A percentile compares a stretch with the other conserved stretches of the same genome.
Evolutionary conservation across 345 rosid genomes (phyloP).

Genomic region (Boechera divaricarpa): DNA sequence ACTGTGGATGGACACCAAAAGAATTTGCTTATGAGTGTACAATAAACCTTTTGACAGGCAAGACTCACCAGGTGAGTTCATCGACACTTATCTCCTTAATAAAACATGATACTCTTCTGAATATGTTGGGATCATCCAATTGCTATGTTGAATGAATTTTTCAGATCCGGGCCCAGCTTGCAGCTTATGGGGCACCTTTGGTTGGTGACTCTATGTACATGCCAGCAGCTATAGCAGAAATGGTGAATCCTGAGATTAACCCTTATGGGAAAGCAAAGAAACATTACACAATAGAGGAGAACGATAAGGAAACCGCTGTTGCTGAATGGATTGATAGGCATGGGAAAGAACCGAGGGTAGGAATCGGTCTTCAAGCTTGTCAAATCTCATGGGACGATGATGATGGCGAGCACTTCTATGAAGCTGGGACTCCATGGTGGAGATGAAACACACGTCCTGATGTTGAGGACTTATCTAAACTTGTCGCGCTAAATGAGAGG

Average conservation of each 20-base stretch:
- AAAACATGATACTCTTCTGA: conserved; percentile 12
- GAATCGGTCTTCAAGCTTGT: conserved; percentile 91
- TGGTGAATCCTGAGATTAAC: conserved; percentile 60
- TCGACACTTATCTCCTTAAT: conserved; percentile 4
- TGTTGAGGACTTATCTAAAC: not conserved
- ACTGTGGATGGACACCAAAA: conserved; percentile 67
- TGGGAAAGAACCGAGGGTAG: conserved; percentile 80
- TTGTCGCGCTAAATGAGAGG: conserved; percentile 7
- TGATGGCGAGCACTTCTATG: conserved; percentile 63
- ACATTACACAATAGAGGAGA: conserved; percentile 41
- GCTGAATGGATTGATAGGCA: conserved; percentile 68
- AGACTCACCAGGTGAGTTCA: conserved; percentile 83
- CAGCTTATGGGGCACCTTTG: conserved; percentile 85
- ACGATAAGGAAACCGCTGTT: conserved; percentile 59
- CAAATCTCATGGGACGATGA: conserved; percentile 90
- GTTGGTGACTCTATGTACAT: conserved; percentile 94
- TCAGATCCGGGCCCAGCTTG: conserved; percentile 88
- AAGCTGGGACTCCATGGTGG: conserved; percentile 96
- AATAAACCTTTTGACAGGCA: conserved; percentile 90
- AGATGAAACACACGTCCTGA: conserved; percentile 31
- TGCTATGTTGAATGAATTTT: conserved; percentile 24
- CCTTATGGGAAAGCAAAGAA: conserved; percentile 70
- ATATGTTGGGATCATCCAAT: not conserved
- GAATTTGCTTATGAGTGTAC: conserved; percentile 81
- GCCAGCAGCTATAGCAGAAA: conserved; percentile 84